These are phyloP conservation scores for Solanum hybrid DNA, from an alignment of 305 asterid genomes.

Conservation along the genomic window DNA sequence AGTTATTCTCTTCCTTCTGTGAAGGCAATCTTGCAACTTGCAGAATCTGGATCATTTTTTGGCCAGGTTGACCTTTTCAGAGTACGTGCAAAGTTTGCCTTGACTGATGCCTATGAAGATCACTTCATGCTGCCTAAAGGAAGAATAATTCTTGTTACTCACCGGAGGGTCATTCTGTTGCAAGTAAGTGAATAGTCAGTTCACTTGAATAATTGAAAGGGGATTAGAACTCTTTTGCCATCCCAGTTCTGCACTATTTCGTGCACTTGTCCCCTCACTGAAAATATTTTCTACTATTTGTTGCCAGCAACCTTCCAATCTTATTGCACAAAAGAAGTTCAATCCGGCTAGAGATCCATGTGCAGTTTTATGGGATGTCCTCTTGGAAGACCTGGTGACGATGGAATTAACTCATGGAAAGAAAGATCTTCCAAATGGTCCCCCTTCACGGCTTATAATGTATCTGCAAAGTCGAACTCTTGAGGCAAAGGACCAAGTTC, in stretches of 20 bases:
- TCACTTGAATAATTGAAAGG: neutral
- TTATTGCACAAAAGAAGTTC: constrained; percentile 84
- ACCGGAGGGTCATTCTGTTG: constrained; percentile 75
- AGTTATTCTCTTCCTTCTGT: constrained; percentile 7
- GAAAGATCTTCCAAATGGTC: constrained; percentile 68
- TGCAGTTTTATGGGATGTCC: constrained; percentile 85
- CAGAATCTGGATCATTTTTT: constrained; percentile 86
- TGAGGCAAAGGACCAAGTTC: constrained; percentile 75
- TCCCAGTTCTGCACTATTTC: neutral
- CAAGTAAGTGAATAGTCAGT: constrained; percentile 48
- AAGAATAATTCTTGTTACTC: constrained; percentile 70
- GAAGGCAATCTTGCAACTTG: constrained; percentile 85
- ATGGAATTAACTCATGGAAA: constrained; percentile 86
- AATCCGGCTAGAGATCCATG: constrained; percentile 97
- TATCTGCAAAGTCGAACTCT: constrained; percentile 52
- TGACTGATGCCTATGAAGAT: constrained; percentile 93
- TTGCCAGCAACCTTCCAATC: constrained; percentile 86
- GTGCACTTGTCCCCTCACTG: neutral
- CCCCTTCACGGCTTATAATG: constrained; percentile 73
- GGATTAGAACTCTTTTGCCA: neutral
- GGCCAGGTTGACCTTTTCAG: constrained; percentile 88
- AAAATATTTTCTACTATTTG: constrained; percentile 8
- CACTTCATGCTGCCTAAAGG: constrained; percentile 88
- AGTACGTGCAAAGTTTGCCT: constrained; percentile 95
- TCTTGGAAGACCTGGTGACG: constrained; percentile 75